These are phyloP conservation scores for Ogataea dorogensis DNA, from an alignment of 805 yeast genomes.

Conservation along the genomic window DNA sequence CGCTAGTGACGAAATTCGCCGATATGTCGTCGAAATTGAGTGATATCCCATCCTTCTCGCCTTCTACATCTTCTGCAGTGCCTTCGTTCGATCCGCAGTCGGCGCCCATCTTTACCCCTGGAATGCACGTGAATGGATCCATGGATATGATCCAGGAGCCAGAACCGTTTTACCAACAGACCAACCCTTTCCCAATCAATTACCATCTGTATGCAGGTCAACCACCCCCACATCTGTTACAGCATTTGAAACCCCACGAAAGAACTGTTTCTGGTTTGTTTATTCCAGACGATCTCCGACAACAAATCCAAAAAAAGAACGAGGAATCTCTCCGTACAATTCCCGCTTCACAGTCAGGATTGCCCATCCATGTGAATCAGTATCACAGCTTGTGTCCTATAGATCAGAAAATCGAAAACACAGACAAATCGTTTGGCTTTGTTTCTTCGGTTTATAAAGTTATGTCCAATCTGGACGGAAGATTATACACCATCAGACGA, in stretches of 20 bases:
- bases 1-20: slow-evolving; percentile 39
- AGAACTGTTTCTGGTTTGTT: slow-evolving; percentile 68
- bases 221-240: slow-evolving; percentile 70
- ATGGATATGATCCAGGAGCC: slow-evolving; percentile 14
- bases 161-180: slow-evolving; percentile 34
- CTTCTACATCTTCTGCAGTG: slow-evolving; percentile 29
- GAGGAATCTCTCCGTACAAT: slow-evolving; percentile 72
- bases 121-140: slow-evolving; percentile 8
- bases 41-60: slow-evolving; percentile 49
- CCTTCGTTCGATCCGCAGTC: slow-evolving; percentile 31
- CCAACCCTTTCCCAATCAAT: slow-evolving; percentile 55
- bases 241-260: slow-evolving; percentile 67
- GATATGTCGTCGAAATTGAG: slow-evolving; percentile 48
- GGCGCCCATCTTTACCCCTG: slow-evolving; percentile 33
- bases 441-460: slow-evolving; percentile 73
- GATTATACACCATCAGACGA: slow-evolving; percentile 71
- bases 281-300: slow-evolving; percentile 69
- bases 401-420: slow-evolving; percentile 47
- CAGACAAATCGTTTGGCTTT: slow-evolving; percentile 47
- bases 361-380: slow-evolving; percentile 76
- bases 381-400: slow-evolving; percentile 87
- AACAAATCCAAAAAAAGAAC: slow-evolving; percentile 65
- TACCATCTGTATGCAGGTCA: slow-evolving; percentile 89
- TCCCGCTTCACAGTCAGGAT: slow-evolving; percentile 45
- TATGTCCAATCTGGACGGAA: slow-evolving; percentile 74